These are phyloP conservation scores for Boletus pseudo-olivaceus DNA, from an alignment of 768 basidiomycete genomes.

Conservation along the genomic window DNA sequence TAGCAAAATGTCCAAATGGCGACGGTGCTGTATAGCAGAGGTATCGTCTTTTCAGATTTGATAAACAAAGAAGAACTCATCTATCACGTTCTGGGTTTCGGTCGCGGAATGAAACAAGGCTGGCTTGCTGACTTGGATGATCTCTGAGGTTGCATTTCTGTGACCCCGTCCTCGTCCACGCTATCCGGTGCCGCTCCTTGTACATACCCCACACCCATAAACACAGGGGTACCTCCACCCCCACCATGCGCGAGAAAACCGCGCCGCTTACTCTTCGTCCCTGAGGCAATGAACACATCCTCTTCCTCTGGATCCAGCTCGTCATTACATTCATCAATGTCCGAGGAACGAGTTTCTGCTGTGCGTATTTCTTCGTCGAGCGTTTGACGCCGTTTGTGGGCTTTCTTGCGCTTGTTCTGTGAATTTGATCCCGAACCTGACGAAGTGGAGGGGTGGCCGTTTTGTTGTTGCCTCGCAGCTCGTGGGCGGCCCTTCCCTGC, in stretches of 20 bases:
- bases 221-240: slow-evolving; percentile 65
- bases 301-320: slow-evolving; percentile 42
- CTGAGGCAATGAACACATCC: slow-evolving; percentile 48
- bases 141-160: not conserved
- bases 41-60: slow-evolving; percentile 5
- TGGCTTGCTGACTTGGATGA: slow-evolving; percentile 12
- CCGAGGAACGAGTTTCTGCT: slow-evolving; percentile 37
- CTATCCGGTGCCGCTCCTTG: slow-evolving; percentile 43
- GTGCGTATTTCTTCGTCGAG: slow-evolving; percentile 64
- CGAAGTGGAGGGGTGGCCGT: not conserved
- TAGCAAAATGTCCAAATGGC: slow-evolving; percentile 3
- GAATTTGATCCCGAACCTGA: slow-evolving; percentile 12
- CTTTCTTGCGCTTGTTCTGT: slow-evolving; percentile 20
- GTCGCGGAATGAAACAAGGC: slow-evolving; percentile 25
- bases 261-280: slow-evolving; percentile 47
- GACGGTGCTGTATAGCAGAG: not conserved
- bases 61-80: not conserved
- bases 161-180: slow-evolving; percentile 9
- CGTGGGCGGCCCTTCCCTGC: slow-evolving; percentile 19
- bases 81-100: slow-evolving; percentile 16
- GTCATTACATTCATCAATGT: slow-evolving; percentile 32
- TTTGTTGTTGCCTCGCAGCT: not conserved
- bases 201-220: slow-evolving; percentile 67
- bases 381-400: slow-evolving; percentile 43
- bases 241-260: slow-evolving; percentile 77